Evolutionary conservation across 1,284 basidiomycete species (phyloP).

Genomic region (Mycosarcoma mackinlayi): DNA sequence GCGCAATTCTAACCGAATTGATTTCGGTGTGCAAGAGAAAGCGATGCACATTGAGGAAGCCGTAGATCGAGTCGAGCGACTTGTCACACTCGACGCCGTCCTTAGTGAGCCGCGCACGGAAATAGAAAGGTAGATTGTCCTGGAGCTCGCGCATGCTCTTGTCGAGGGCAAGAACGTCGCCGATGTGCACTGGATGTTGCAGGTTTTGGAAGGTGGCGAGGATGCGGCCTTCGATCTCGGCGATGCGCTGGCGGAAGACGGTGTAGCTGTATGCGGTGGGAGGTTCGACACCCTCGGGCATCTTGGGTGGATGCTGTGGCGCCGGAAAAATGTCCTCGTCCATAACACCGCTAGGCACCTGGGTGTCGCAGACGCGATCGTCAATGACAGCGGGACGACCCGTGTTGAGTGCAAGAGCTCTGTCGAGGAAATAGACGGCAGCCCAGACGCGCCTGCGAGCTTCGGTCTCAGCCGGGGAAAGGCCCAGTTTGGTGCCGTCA

Average conservation of each 20-base stretch:
- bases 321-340: slow-evolving; percentile 48
- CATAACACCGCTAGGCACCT: slow-evolving; percentile 45
- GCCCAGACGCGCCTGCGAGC: slow-evolving; percentile 58
- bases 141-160: slow-evolving; percentile 41
- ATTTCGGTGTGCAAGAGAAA: slow-evolving; percentile 61
- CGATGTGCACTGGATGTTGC: slow-evolving; percentile 43
- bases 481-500: slow-evolving; percentile 56
- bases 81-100: slow-evolving; percentile 45
- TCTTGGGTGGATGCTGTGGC: slow-evolving; percentile 38
- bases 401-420: slow-evolving; percentile 50
- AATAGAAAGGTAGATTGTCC: slow-evolving; percentile 57
- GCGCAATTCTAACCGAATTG: slow-evolving; percentile 50
- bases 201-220: slow-evolving; percentile 46
- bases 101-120: slow-evolving; percentile 35
- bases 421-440: slow-evolving; percentile 53
- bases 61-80: slow-evolving; percentile 51
- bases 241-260: slow-evolving; percentile 48
- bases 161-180: slow-evolving; percentile 56
- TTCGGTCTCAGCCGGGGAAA: slow-evolving; percentile 51
- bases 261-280: slow-evolving; percentile 50
- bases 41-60: slow-evolving; percentile 59
- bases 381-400: slow-evolving; percentile 60
- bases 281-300: slow-evolving; percentile 43
- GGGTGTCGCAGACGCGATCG: slow-evolving; percentile 56
- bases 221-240: slow-evolving; percentile 45